A percentile compares a stretch with the other conserved stretches of the same genome.
These are phyloP conservation scores for Suillus bovinus DNA, from an alignment of 768 basidiomycete species.

Conservation along the genomic window DNA sequence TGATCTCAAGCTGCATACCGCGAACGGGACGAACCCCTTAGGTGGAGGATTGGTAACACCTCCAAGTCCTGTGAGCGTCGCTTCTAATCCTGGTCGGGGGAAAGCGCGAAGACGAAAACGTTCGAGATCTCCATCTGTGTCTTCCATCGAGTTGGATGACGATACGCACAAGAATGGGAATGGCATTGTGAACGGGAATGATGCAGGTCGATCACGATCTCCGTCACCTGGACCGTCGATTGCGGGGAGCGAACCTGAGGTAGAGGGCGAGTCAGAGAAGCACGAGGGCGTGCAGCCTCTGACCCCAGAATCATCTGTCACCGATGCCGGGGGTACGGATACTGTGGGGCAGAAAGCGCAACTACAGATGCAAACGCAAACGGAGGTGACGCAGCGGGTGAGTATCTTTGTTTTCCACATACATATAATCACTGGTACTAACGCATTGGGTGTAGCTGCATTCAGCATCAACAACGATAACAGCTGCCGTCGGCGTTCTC, in stretches of 20 bases:
- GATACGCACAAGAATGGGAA: constrained; percentile 16
- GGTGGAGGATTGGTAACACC: constrained; percentile 67
- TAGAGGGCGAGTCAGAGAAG: constrained; percentile 18
- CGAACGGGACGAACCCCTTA: constrained; percentile 18
- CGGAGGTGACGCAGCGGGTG: constrained; percentile 28
- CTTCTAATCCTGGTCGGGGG: constrained; percentile 54
- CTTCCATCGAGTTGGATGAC: constrained; percentile 36
- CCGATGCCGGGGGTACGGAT: constrained; percentile 21
- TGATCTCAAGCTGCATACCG: constrained; percentile 25
- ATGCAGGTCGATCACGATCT: constrained; percentile 23
- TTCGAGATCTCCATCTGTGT: constrained; percentile 36
- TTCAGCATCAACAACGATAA: constrained; percentile 34
- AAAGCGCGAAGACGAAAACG: constrained; percentile 44
- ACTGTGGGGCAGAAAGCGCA: background rate
- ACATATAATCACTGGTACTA: constrained; percentile 11
- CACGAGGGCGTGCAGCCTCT: constrained; percentile 23
- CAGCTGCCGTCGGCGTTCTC: constrained; percentile 61
- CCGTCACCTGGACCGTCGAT: constrained; percentile 28
- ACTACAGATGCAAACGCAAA: background rate
- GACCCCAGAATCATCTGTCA: constrained; percentile 32
- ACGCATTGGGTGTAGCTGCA: constrained; percentile 19
- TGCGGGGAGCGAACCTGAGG: constrained; percentile 31
- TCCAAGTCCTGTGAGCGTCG: constrained; percentile 72
- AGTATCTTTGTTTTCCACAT: constrained; percentile 23
- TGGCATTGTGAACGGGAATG: constrained; percentile 18